Conservation (phyloP, 169 alveolate species). For the Neospora caninum region DNA sequence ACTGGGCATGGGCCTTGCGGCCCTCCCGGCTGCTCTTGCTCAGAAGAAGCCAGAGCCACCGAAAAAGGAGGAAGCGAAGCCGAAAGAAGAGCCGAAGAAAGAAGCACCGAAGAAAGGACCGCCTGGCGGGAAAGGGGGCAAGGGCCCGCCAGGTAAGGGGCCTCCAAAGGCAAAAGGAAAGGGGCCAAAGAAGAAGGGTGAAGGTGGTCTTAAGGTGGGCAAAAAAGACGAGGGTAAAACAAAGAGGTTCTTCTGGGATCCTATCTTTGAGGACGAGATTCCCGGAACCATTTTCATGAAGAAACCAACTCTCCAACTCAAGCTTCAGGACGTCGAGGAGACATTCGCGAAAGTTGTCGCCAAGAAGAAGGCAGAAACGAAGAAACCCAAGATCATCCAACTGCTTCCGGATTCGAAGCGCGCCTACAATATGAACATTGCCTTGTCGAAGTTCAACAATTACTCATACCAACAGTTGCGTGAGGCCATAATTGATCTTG, state of each 20-base stretch:
- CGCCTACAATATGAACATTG: slow-evolving; percentile 90
- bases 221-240: slow-evolving; percentile 83
- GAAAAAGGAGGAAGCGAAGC: slow-evolving; percentile 39
- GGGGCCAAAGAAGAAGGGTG: slow-evolving; percentile 42
- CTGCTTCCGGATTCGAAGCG: slow-evolving; percentile 91
- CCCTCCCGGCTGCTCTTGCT: slow-evolving; percentile 12
- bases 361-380: slow-evolving; percentile 80
- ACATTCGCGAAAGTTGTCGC: slow-evolving; percentile 78
- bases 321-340: slow-evolving; percentile 79
- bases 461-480: slow-evolving; percentile 88
- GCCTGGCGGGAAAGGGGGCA: slow-evolving; percentile 10
- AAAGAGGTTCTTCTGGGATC: slow-evolving; percentile 91
- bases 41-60: not conserved
- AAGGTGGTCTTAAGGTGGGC: slow-evolving; percentile 53
- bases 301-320: slow-evolving; percentile 58
- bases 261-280: slow-evolving; percentile 86
- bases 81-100: slow-evolving; percentile 46
- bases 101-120: slow-evolving; percentile 52
- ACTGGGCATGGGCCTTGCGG: not conserved
- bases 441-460: slow-evolving; percentile 88
- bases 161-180: slow-evolving; percentile 46
- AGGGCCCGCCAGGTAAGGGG: slow-evolving; percentile 52
- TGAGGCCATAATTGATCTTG: slow-evolving; percentile 88
- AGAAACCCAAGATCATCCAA: slow-evolving; percentile 80
- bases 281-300: slow-evolving; percentile 83